These are phyloP conservation scores for Haplographium delicatum DNA, from an alignment of 495 filamentous ascomycete species.

Conservation along the genomic window DNA sequence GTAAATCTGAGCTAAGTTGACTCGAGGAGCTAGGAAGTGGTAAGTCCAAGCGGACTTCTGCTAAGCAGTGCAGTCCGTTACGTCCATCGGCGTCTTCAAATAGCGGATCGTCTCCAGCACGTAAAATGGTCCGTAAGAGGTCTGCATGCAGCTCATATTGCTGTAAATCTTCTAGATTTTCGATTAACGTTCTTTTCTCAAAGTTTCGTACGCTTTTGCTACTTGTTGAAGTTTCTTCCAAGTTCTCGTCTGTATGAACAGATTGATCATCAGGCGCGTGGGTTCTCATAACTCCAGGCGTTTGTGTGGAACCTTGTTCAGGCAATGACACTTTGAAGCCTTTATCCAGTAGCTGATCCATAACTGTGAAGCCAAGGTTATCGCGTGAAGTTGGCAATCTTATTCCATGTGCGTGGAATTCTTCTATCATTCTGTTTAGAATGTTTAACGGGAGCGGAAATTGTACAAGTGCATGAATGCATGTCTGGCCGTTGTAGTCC, in stretches of 20 bases:
- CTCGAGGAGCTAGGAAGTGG: constrained; percentile 17
- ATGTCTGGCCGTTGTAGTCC: constrained; percentile 9
- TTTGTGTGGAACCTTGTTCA: not conserved
- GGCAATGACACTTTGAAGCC: not conserved
- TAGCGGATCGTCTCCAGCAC: constrained; percentile 16
- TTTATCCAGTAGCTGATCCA: not conserved
- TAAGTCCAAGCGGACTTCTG: constrained; percentile 31
- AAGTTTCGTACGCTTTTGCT: not conserved
- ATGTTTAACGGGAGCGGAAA: not conserved
- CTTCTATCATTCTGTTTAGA: not conserved
- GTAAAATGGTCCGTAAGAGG: constrained; percentile 2
- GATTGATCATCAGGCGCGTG: not conserved
- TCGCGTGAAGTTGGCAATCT: constrained; percentile 1
- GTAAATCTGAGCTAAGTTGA: not conserved
- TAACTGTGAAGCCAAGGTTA: constrained; percentile 3
- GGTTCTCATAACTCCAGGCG: not conserved
- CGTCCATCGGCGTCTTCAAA: constrained; percentile 38
- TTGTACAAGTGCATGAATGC: not conserved
- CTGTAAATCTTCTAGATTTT: constrained; percentile 12
- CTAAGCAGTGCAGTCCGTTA: constrained; percentile 46
- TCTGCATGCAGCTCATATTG: constrained; percentile 12
- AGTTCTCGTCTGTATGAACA: not conserved
- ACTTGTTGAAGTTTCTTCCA: not conserved
- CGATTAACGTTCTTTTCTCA: not conserved
- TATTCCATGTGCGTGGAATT: not conserved